These are phyloP conservation scores for Dioscorea cayenensis DNA, from an alignment of 116 monocot genomes.

Conservation along the genomic window DNA sequence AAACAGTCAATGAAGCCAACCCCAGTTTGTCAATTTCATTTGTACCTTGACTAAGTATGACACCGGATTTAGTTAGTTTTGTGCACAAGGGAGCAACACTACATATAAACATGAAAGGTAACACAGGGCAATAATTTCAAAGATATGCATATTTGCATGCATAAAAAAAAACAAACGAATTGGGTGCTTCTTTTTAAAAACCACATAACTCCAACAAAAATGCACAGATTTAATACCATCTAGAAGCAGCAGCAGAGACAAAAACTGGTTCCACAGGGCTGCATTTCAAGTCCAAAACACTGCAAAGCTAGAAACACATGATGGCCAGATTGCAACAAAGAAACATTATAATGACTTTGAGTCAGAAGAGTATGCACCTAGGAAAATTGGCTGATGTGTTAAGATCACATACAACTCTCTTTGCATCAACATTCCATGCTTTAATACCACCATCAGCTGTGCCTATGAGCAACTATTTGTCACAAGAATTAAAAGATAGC, in stretches of 20 bases:
- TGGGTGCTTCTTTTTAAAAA: too few species aligned
- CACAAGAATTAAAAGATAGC: background rate
- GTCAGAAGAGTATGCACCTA: constrained; percentile 32
- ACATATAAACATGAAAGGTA: too few species aligned
- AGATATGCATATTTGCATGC: too few species aligned
- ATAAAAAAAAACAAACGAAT: too few species aligned
- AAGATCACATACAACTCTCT: constrained; percentile 97
- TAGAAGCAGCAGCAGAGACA: constrained; percentile 95
- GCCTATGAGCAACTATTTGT: constrained; percentile 84
- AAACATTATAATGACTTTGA: background rate
- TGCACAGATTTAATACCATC: constrained; percentile 33
- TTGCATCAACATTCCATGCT: constrained; percentile 99
- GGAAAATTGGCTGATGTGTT: constrained; percentile 75
- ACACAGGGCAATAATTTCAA: too few species aligned
- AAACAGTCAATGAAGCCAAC: constrained; percentile 92
- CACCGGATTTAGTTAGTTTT: background rate
- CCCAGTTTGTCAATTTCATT: constrained; percentile 61
- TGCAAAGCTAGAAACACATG: constrained; percentile 17
- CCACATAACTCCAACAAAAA: background rate
- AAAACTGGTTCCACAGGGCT: constrained; percentile 97
- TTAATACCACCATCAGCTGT: constrained; percentile 95
- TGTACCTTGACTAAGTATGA: constrained; percentile 41
- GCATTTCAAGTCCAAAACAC: constrained; percentile 88
- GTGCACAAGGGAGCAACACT: too few species aligned
- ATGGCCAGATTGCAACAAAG: background rate